These are phyloP conservation scores for Pisolithus microcarpus DNA, from an alignment of 768 basidiomycete species.

Conservation along the genomic window DNA sequence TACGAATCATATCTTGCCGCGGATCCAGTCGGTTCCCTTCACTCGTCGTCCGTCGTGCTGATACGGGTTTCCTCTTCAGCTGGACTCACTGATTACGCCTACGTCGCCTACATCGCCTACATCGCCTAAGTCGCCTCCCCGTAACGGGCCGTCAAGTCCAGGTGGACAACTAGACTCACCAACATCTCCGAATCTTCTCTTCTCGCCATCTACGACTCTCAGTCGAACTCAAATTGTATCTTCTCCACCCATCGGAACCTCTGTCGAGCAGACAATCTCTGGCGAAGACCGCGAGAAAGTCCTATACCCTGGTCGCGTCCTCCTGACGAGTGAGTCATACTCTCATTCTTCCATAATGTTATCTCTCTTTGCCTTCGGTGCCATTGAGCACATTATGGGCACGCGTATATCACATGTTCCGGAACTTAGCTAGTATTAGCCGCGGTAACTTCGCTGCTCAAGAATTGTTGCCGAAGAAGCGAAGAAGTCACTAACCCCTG, in stretches of 20 bases:
- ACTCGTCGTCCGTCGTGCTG: conserved; percentile 1
- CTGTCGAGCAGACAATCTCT: conserved; percentile 12
- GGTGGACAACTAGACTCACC: conserved; percentile 18
- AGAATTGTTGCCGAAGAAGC: neutral
- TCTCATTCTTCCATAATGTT: neutral
- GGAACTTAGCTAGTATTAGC: conserved; percentile 7
- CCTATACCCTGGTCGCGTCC: conserved; percentile 76
- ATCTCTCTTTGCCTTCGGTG: neutral
- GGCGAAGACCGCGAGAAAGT: conserved; percentile 68
- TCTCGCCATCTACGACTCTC: conserved; percentile 23
- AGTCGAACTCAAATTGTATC: conserved; percentile 22
- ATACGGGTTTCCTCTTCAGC: conserved; percentile 25
- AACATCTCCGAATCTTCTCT: conserved; percentile 16
- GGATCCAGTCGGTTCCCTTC: neutral
- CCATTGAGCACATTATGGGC: neutral
- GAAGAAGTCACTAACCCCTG: conserved; percentile 6
- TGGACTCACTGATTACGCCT: conserved; percentile 39
- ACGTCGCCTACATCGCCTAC: conserved; percentile 17
- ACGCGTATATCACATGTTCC: conserved; percentile 6
- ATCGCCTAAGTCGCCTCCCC: conserved; percentile 10
- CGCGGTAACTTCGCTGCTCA: conserved; percentile 4
- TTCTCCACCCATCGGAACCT: conserved; percentile 16
- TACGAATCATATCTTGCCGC: conserved; percentile 22
- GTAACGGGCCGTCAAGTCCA: conserved; percentile 24
- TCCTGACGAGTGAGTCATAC: conserved; percentile 66